These are phyloP conservation scores for Voacanga thouarsii DNA, from an alignment of 257 asterid species.

Conservation along the genomic window DNA sequence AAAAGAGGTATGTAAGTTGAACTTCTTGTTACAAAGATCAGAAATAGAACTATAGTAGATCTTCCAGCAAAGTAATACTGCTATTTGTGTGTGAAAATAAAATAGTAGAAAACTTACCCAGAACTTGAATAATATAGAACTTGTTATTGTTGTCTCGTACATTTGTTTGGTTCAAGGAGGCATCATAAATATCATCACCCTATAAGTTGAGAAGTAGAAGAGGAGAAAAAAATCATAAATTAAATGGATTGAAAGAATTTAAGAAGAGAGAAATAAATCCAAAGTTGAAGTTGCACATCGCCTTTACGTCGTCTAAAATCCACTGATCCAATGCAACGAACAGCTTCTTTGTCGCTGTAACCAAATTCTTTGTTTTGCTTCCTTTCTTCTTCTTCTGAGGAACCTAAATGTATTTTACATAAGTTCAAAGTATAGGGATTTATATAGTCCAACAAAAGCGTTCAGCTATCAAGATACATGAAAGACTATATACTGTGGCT, in stretches of 20 bases:
- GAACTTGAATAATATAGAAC: conserved; percentile 69
- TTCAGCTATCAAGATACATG: background rate
- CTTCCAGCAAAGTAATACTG: background rate
- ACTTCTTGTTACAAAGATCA: background rate
- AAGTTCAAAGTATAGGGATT: background rate
- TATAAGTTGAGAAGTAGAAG: conserved; percentile 31
- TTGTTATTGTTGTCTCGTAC: conserved; percentile 86
- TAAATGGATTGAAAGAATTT: background rate
- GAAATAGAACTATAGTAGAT: background rate
- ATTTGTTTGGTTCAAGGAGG: conserved; percentile 91
- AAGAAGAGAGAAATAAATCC: background rate
- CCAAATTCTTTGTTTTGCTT: conserved; percentile 39
- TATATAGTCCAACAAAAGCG: background rate
- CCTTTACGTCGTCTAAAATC: conserved; percentile 70
- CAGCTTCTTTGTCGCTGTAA: conserved; percentile 71
- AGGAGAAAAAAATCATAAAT: conserved; percentile 6
- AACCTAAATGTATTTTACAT: background rate
- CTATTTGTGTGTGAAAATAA: background rate
- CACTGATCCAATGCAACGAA: conserved; percentile 72
- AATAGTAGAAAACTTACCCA: conserved; percentile 43
- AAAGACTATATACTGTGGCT: background rate
- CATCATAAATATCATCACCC: conserved; percentile 81
- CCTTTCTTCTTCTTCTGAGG: conserved; percentile 16
- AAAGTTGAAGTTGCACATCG: conserved; percentile 34
- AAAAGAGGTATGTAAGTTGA: background rate